These are phyloP conservation scores for Cladophialophora immunda DNA, from an alignment of 2,329 filamentous ascomycete genomes.

Conservation along the genomic window DNA sequence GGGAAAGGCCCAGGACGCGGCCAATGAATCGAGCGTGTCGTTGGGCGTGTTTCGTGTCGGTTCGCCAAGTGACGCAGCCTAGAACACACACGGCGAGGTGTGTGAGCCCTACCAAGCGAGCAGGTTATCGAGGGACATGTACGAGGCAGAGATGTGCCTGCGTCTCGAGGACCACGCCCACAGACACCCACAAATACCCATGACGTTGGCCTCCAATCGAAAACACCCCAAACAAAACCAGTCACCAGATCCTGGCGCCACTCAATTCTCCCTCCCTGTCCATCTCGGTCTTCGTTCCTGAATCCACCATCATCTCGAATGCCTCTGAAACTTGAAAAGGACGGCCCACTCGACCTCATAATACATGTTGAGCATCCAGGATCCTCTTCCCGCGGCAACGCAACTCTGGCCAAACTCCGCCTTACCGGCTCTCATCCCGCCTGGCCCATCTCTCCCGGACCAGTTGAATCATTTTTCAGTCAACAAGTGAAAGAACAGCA, in stretches of 20 bases:
- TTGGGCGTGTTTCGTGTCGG: slow-evolving; percentile 1
- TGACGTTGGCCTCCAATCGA: background rate
- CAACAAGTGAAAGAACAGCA: background rate
- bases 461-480: background rate
- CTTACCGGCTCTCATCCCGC: background rate
- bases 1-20: background rate
- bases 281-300: background rate
- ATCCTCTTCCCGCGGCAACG: background rate
- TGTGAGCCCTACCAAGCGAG: too few species aligned
- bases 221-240: background rate
- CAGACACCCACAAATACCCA: background rate
- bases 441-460: background rate
- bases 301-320: background rate
- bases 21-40: background rate
- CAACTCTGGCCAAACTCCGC: background rate
- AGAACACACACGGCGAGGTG: background rate
- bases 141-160: too few species aligned
- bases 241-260: slow-evolving; percentile 5
- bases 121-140: too few species aligned
- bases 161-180: too few species aligned
- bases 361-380: background rate
- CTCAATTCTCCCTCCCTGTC: background rate
- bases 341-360: background rate
- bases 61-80: background rate
- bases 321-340: background rate